A percentile compares a stretch with the other conserved stretches of the same genome.
Evolutionary conservation across 257 asterid species (phyloP).

Genomic region (Marsdenia floribunda): DNA sequence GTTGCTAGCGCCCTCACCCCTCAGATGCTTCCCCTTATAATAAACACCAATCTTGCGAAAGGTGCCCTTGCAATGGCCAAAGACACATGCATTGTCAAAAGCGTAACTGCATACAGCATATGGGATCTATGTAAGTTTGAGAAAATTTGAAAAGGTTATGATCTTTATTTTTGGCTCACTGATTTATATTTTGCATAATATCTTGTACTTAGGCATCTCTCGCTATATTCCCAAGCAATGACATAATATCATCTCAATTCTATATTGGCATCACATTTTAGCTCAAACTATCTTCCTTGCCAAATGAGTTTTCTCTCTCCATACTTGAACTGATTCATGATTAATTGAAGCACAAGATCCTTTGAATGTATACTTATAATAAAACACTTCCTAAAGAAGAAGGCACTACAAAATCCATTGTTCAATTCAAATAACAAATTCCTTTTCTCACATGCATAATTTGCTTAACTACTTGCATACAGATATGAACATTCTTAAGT

Average conservation of each 20-base stretch:
- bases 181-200: background rate
- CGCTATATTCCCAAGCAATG: background rate
- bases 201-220: background rate
- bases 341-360: background rate
- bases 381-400: background rate
- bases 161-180: background rate
- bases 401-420: background rate
- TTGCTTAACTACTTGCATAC: background rate
- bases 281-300: background rate
- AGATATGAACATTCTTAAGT: background rate
- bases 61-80: conserved; percentile 24
- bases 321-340: background rate
- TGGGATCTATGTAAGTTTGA: conserved; percentile 25
- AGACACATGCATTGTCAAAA: conserved; percentile 23
- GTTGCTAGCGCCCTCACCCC: conserved; percentile 28
- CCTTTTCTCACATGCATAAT: background rate
- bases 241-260: background rate
- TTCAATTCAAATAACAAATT: background rate
- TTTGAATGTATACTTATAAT: too few relatives aligned
- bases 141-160: too few relatives aligned
- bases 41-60: conserved; percentile 19
- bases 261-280: background rate
- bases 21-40: conserved; percentile 26
- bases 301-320: background rate
- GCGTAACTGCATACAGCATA: conserved; percentile 18